A percentile compares a stretch with the other conserved stretches of the same genome.
Evolutionary conservation across 2,329 filamentous ascomycete genomes (phyloP).

Genomic region (Fusarium hostae): DNA sequence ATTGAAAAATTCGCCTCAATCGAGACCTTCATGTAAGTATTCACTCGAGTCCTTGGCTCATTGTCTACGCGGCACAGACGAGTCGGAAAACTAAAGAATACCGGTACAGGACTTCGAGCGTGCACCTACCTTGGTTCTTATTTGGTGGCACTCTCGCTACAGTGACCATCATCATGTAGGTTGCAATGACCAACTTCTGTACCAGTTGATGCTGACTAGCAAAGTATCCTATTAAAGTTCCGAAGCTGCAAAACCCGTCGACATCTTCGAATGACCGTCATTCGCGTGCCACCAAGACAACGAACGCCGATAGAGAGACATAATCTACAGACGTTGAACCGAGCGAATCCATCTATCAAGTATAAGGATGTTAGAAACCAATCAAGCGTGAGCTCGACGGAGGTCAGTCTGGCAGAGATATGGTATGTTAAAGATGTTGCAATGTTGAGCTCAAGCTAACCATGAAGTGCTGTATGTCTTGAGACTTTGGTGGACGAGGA

Average conservation of each 20-base stretch:
- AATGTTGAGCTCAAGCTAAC: accelerated
- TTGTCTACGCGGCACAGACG: too few relatives aligned
- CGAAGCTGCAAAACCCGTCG: neutral
- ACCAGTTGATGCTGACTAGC: neutral
- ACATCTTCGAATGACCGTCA: neutral
- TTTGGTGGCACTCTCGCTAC: slow-evolving; percentile 16
- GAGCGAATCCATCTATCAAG: neutral
- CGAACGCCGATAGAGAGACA: neutral
- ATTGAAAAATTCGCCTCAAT: too few relatives aligned
- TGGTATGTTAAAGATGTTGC: neutral
- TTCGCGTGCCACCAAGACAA: neutral
- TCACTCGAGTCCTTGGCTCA: too few relatives aligned
- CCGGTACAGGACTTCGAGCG: slow-evolving; percentile 11
- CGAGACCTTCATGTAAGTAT: too few relatives aligned
- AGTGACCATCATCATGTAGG: neutral
- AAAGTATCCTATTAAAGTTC: neutral
- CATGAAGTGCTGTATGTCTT: neutral
- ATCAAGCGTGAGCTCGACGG: neutral
- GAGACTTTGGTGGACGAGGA: neutral
- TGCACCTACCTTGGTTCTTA: slow-evolving; percentile 16
- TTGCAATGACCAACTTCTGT: accelerated
- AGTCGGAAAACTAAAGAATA: too few relatives aligned
- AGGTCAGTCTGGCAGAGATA: neutral
- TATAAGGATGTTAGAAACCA: neutral
- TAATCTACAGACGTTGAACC: neutral